Conservation (phyloP, 345 rosid genomes). For the Noccaea caerulescens region DNA sequence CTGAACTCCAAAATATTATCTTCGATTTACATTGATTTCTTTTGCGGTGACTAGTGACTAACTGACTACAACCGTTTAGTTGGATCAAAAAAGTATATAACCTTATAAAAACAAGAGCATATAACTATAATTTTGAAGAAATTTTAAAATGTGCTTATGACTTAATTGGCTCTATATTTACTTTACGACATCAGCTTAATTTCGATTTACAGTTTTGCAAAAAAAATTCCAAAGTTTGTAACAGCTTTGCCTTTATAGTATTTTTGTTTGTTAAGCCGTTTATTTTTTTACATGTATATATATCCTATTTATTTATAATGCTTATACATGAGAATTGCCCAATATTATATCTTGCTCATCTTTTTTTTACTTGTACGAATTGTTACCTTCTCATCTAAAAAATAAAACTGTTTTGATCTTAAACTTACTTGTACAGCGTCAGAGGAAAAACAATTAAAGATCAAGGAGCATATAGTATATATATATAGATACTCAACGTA, state of each 20-base stretch:
- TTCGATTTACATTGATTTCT: not conserved
- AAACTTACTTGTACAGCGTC: not conserved
- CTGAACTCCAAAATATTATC: not conserved
- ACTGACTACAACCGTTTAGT: not conserved
- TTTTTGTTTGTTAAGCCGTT: no score
- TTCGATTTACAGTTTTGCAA: not conserved
- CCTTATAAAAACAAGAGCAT: not conserved
- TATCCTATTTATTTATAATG: not conserved
- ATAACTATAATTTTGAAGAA: not conserved
- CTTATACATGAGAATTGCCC: not conserved
- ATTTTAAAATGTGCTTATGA: not conserved
- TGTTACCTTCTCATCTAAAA: conserved; percentile 1
- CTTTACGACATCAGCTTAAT: not conserved
- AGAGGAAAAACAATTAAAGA: not conserved
- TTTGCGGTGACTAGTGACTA: no score
- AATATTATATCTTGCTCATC: not conserved
- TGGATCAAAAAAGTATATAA: not conserved
- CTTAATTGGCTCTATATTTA: not conserved
- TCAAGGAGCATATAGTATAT: conserved; percentile 14
- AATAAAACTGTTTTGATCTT: not conserved
- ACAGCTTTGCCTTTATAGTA: no score
- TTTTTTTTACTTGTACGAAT: not conserved
- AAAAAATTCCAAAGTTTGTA: no score
- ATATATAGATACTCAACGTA: conserved; percentile 4
- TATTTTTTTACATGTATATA: not conserved